Conservation (phyloP, 768 basidiomycete genomes). For the Mycena filopes region DNA sequence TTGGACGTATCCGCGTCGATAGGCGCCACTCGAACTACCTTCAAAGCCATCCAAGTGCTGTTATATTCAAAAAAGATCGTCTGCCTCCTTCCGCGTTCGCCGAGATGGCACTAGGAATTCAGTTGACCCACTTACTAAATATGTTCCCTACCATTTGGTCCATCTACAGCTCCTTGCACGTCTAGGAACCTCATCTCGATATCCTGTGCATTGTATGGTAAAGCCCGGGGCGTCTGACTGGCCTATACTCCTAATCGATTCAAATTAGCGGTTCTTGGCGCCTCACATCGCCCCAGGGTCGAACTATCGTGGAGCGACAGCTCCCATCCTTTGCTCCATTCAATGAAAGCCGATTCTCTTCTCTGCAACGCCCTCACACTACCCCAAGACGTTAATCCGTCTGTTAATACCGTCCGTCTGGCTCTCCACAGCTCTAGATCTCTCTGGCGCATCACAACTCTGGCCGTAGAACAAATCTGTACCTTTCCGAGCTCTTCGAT, state of each 20-base stretch:
- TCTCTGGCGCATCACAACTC: too few relatives aligned
- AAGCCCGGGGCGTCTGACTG: neutral
- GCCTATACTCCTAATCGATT: neutral
- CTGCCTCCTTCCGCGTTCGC: too few relatives aligned
- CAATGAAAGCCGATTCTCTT: slow-evolving; percentile 5
- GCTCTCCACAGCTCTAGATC: too few relatives aligned
- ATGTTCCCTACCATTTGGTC: neutral
- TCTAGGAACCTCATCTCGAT: slow-evolving; percentile 8
- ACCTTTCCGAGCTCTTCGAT: too few relatives aligned
- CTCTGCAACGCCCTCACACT: neutral
- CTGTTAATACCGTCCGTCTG: slow-evolving; percentile 5
- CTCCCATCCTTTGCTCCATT: neutral
- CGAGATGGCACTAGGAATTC: too few relatives aligned
- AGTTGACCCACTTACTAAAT: slow-evolving; percentile 1
- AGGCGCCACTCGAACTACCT: neutral
- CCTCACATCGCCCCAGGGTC: neutral
- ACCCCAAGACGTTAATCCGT: neutral
- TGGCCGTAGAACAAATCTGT: too few relatives aligned
- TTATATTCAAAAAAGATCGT: too few relatives aligned
- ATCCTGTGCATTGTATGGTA: slow-evolving; percentile 8
- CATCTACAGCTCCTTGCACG: too few relatives aligned
- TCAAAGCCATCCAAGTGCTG: slow-evolving; percentile 1
- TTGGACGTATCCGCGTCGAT: too few relatives aligned
- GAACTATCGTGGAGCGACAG: slow-evolving; percentile 1
- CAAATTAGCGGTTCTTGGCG: neutral